Base-by-base conservation (phyloP, 192 early-diverging fungal species). In the Podila minutissima region DNA sequence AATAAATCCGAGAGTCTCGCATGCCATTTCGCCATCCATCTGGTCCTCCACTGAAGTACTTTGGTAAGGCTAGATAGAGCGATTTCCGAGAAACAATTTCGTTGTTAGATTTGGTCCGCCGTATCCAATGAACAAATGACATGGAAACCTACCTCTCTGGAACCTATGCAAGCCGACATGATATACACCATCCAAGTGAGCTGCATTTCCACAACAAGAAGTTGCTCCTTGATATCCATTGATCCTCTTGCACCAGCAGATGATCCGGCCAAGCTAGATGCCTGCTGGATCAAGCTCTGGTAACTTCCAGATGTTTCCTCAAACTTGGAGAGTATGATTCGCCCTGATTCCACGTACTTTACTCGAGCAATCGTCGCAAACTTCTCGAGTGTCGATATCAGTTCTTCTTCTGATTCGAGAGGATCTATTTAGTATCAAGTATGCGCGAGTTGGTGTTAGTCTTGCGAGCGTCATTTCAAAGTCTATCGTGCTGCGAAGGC, bases 171-270 rank as follows among this genome's bases (percentile, higher is more conserved):
- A 58, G 87, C 83, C 1, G 89, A 89, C 62, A 91, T 91, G 5
- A 93, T 89, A 53, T 97, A 95, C 19, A 95, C 89, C 35, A 95
- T 82, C 93, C 93, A 96, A 1, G 94, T 88, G 67, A 96, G 85
- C 82, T 94, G 71, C 61, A 73, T 50, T 57, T 81, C 71, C n/a
- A 66, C 49, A 13, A 81, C 71, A 46, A 81, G 49, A 13, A 81
- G 67, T 22, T 71, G 72, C 31, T 81, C 77, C 37, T 72, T 72
- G 4, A 81, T 49, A n/a, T 81, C 77, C 8, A 22, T 73, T 5
- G 71, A 46, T 41, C 70, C 77, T 46, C 28, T 10, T 10, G 71
- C 41, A 5, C 58, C 60, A 9, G 62, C 35, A 1, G 60, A 53
- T 11, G 69, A 41, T 2, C 77, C 77, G 19, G 55, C 33, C 20